phyloP scores from a whole-genome alignment of 2,329 filamentous ascomycete species.

The Dactylellina sp. region DNA sequence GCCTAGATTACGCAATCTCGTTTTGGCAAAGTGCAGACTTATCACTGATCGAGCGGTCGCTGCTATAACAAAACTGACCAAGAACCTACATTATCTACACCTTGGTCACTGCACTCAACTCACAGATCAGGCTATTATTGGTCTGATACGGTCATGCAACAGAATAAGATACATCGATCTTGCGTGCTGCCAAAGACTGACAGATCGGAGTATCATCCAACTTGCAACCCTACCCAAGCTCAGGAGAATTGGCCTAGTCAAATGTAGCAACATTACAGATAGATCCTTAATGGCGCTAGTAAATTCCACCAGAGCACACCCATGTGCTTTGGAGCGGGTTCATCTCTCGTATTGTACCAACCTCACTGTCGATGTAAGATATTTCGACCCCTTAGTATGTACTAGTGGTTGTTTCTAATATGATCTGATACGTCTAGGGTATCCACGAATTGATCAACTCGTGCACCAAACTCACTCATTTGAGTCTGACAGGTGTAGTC shows the following conservation, averaged over 20 bases:
- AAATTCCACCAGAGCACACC: slow-evolving; percentile 70
- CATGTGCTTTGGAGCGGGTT: slow-evolving; percentile 81
- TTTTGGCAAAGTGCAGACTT: slow-evolving; percentile 91
- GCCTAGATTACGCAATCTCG: slow-evolving; percentile 88
- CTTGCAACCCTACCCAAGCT: slow-evolving; percentile 90
- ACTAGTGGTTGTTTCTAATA: slow-evolving; percentile 61
- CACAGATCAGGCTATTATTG: slow-evolving; percentile 87
- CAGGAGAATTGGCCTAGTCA: slow-evolving; percentile 93
- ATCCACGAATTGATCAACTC: slow-evolving; percentile 89
- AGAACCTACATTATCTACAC: slow-evolving; percentile 97
- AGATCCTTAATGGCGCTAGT: slow-evolving; percentile 87
- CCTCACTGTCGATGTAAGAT: slow-evolving; percentile 57
- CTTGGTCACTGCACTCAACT: slow-evolving; percentile 92
- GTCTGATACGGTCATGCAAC: slow-evolving; percentile 85
- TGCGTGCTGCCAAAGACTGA: slow-evolving; percentile 91
- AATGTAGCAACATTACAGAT: slow-evolving; percentile 91
- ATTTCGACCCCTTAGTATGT: not conserved
- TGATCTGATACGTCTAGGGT: slow-evolving; percentile 73
- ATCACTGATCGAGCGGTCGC: slow-evolving; percentile 87
- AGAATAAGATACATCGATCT: slow-evolving; percentile 97
- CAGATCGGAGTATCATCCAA: slow-evolving; percentile 85
- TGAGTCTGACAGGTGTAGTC: slow-evolving; percentile 92
- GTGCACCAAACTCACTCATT: slow-evolving; percentile 90
- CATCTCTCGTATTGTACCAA: slow-evolving; percentile 87
- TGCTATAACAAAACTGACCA: slow-evolving; percentile 86